phyloP scores from a whole-genome alignment of 2,329 filamentous ascomycete species.

The Penicillium nordicum region DNA sequence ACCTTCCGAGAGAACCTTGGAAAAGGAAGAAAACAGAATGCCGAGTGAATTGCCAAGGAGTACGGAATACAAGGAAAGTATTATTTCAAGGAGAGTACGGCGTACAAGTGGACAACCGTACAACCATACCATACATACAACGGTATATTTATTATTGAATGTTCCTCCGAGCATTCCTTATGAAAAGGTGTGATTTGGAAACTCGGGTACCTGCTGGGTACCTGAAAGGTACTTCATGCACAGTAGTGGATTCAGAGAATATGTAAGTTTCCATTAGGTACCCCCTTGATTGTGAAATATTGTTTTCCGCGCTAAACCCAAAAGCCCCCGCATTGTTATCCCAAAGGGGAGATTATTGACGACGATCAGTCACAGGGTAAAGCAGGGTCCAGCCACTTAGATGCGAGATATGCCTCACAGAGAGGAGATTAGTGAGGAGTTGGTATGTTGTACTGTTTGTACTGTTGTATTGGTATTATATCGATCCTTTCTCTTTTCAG shows the following conservation, averaged over 20 bases:
- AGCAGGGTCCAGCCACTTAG: conserved; percentile 17
- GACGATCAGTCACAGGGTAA: conserved; percentile 16
- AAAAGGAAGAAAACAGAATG: neutral
- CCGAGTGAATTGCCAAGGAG: neutral
- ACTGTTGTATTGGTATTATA: neutral
- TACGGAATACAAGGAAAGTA: neutral
- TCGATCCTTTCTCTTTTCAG: conserved; percentile 7
- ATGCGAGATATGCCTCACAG: neutral
- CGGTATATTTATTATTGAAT: too few relatives aligned
- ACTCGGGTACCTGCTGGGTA: conserved; percentile 13
- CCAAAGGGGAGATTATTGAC: conserved; percentile 7
- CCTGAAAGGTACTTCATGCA: conserved; percentile 10
- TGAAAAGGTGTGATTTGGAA: neutral
- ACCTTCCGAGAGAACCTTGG: neutral
- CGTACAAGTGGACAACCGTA: too few relatives aligned
- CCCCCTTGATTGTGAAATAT: conserved; percentile 3
- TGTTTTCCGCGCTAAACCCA: conserved; percentile 12
- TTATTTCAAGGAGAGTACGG: neutral
- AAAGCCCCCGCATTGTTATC: conserved; percentile 14
- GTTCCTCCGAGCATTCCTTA: too few relatives aligned
- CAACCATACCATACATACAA: too few relatives aligned
- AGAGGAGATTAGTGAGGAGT: too few relatives aligned
- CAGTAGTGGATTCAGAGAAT: neutral
- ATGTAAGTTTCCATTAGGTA: neutral
- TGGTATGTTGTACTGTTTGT: neutral